Percentiles rank a stretch among this genome's conserved stretches.
These are phyloP conservation scores for Quillaja saponaria DNA, from an alignment of 306 rosid species.

Conservation along the genomic window DNA sequence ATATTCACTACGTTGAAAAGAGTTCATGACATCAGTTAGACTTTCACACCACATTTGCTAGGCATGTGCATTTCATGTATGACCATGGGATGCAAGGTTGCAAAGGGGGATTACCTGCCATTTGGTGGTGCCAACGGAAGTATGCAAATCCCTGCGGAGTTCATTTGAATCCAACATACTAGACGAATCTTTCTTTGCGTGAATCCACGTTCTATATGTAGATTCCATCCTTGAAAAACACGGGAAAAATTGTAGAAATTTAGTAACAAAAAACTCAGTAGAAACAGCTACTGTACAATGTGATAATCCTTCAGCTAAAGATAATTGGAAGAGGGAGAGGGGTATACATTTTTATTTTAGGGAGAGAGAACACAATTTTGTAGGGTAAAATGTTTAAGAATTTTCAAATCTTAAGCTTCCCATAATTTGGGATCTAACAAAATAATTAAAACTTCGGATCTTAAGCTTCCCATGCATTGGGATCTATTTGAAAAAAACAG, in stretches of 20 bases:
- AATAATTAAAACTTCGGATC: too few species aligned
- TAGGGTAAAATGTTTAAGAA: too few species aligned
- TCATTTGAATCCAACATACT: conserved; percentile 67
- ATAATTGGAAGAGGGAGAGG: too few species aligned
- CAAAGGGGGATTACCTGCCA: conserved; percentile 72
- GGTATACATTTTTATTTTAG: too few species aligned
- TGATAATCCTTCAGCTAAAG: too few species aligned
- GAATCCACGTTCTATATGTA: conserved; percentile 73
- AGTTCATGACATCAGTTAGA: neutral
- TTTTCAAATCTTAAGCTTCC: too few species aligned
- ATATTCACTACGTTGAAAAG: conserved; percentile 11
- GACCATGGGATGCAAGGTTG: neutral
- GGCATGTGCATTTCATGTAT: neutral
- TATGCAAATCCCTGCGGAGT: conserved; percentile 72
- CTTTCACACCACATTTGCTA: neutral
- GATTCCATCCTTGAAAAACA: conserved; percentile 81
- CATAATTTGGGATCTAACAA: too few species aligned
- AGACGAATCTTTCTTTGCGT: conserved; percentile 55
- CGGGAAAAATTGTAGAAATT: neutral
- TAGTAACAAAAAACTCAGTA: too few species aligned
- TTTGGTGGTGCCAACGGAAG: conserved; percentile 87
- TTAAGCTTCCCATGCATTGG: conserved; percentile 2
- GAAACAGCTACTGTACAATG: too few species aligned
- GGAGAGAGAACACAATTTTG: too few species aligned
- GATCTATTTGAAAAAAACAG: neutral